Conservation (phyloP, 2,329 filamentous ascomycete genomes). For the Westerdykella aurantiaca region DNA sequence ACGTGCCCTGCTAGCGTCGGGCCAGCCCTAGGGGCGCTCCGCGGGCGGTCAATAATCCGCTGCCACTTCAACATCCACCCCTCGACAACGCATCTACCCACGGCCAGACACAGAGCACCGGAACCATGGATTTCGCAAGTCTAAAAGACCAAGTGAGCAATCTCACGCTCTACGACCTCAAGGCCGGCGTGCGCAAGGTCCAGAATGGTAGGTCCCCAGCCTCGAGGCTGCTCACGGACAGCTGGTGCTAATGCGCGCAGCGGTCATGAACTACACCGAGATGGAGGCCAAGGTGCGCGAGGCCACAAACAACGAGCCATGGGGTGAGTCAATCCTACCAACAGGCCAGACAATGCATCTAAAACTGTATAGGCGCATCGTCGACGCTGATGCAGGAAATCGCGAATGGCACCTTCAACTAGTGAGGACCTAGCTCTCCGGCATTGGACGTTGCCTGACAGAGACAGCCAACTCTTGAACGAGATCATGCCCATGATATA, state of each 20-base stretch:
- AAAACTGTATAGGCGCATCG: conserved; percentile 53
- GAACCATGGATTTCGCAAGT: conserved; percentile 75
- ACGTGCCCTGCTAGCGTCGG: no score
- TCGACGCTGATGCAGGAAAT: conserved; percentile 95
- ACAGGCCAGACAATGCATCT: not conserved
- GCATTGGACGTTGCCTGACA: conserved; percentile 16
- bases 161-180: conserved; percentile 89
- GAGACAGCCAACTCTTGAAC: conserved; percentile 78
- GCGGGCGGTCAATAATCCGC: not conserved
- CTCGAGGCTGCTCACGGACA: conserved; percentile 6
- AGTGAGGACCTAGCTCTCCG: conserved; percentile 55
- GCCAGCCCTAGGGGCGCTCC: no score
- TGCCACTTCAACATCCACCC: conserved; percentile 12
- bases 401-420: conserved; percentile 94
- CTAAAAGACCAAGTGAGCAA: conserved; percentile 84
- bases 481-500: conserved; percentile 99
- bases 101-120: conserved; percentile 5
- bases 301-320: conserved; percentile 98
- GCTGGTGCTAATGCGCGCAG: conserved; percentile 45
- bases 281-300: conserved; percentile 70
- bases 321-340: conserved; percentile 66
- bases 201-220: conserved; percentile 71
- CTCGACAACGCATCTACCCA: conserved; percentile 4
- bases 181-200: conserved; percentile 88
- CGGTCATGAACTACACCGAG: conserved; percentile 96